Base-by-base conservation (phyloP, 2,329 filamentous ascomycete genomes). In the Aspergillus nomiae region DNA sequence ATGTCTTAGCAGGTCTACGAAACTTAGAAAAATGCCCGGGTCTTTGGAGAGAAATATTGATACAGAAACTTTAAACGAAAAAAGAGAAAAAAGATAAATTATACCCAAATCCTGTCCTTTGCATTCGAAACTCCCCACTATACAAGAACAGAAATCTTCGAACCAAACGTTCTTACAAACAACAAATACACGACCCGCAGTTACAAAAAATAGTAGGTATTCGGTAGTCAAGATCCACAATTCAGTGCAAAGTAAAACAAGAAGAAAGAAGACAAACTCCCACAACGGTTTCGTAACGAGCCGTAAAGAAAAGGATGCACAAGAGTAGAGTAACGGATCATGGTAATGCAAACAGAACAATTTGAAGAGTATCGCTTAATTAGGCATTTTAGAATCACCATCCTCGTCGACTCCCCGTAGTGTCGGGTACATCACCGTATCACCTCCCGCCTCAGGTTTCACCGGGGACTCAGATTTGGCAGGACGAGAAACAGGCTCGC, bases 401-500 rank as follows among this genome's bases (percentile, higher is more conserved):
- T 77, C 75, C 45, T 74, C 74, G 41, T 76, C 75, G 56, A 76
- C 54, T 26, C 71, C 71, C 43, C 71, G 71, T 30, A 76, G 63
- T 3, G 72, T 75, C 34, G 74, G 74, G 56, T 76, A 76, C 65
- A 75, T 70, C 43, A 76, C 71, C 9, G 63, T 58, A 46, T 74
- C 71, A 21, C 61, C 64, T 24, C 65, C 69, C 12, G 68, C 53
- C 61, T 76, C 73, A 53, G 63, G 50, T 38, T 71, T 63, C 61
- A 71, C 67, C 2, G 59, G 57, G 11, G 65, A 46, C 56, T 66
- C 63, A 11, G 60, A 65, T 64, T 61, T 61, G 21, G 61, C 41
- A 32, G 59, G 56, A 84, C 73, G 65, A 85, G 83, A 65, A 51
- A 32, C 81, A 74, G 10, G 80, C 77, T 10, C 74, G 71, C 48